These are phyloP conservation scores for Marchantia paleacea DNA, from an alignment of 225 moss, liverwort and hornwort genomes.

Conservation along the genomic window DNA sequence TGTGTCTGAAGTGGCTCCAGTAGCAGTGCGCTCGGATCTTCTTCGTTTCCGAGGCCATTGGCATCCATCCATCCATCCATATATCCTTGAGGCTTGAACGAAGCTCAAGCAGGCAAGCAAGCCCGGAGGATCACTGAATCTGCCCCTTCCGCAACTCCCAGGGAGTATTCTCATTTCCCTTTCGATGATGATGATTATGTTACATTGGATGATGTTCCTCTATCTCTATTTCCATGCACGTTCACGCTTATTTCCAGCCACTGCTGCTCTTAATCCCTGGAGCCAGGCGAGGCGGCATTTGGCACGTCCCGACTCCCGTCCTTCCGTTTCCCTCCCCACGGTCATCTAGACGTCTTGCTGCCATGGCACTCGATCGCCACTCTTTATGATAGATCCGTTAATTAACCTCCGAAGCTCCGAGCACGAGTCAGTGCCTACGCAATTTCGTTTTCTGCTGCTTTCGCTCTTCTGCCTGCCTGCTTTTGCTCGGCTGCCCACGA, in stretches of 20 bases:
- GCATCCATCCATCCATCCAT: neutral
- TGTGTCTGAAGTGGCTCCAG: slow-evolving; percentile 16
- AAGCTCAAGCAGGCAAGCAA: neutral
- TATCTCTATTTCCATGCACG: slow-evolving; percentile 2
- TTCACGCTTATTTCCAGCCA: neutral
- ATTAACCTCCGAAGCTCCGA: too few species aligned
- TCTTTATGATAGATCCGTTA: neutral
- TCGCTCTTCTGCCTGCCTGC: neutral
- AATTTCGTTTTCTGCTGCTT: neutral
- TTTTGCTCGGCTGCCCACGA: too few species aligned
- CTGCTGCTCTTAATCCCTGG: neutral
- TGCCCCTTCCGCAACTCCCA: neutral
- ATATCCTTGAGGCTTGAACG: neutral
- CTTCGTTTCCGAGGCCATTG: neutral
- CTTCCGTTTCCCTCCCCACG: neutral
- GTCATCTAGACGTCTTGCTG: neutral
- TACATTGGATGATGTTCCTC: too few species aligned
- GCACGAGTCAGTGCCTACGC: too few species aligned
- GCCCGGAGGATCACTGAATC: neutral
- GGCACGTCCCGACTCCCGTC: neutral
- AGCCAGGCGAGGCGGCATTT: neutral
- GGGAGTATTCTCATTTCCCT: neutral
- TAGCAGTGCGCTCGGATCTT: slow-evolving; percentile 1
- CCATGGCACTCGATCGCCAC: neutral
- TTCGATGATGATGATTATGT: neutral